Base-by-base conservation (phyloP, 225 moss, liverwort and hornwort genomes). In the Anthoceros angustus region DNA sequence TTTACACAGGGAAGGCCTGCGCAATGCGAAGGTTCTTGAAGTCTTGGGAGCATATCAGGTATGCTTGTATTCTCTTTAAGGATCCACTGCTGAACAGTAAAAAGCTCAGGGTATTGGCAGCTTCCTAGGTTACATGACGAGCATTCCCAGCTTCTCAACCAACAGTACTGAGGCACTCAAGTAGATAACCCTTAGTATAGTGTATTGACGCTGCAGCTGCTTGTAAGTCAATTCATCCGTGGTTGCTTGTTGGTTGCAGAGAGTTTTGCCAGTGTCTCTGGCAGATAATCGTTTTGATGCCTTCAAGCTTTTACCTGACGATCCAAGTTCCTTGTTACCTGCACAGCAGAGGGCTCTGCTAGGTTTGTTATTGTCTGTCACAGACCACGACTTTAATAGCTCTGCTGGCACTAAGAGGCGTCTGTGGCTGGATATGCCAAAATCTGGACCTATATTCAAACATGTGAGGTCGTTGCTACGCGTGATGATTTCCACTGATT, bases 1-100 rank as follows among this genome's bases (percentile, higher is more conserved):
- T 65, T 76, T 79, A 45, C 69, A 71, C 38, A 66, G 39, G 32
- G 77, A 75, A 63, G 76, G 74, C 62, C 71, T 89, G 41, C 81
- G 92, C 9, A 77, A 86, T 63, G 78, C 88, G 25, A 98, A 92
- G 77, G 78, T 87, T 61, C 75, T 98, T 18, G 86, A 89, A 79
- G 86, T 84, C 9, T 77, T 98, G 32, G 87, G 89, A 75, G 87
- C 92, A 7, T 98, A 83, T 72, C 98, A 98, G 98, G 98, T 98
- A 69, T 10, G 64, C 25, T 7, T 38, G 16, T 39, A 1, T 18
- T 12, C 18, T 48, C 46, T 6, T 18, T 0, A 48, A 48, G 46
- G 18, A 48, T 12, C 46, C 14, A 0, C 5, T 48, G 46, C 46
- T 18, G 18, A 18, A 48, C 12, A 18, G 14, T 1, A 18, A 48